Evolutionary conservation across 2,329 filamentous ascomycete genomes (phyloP), one percentile per base, ranked within the genome.

Genomic region (Penicillium sp.): DNA sequence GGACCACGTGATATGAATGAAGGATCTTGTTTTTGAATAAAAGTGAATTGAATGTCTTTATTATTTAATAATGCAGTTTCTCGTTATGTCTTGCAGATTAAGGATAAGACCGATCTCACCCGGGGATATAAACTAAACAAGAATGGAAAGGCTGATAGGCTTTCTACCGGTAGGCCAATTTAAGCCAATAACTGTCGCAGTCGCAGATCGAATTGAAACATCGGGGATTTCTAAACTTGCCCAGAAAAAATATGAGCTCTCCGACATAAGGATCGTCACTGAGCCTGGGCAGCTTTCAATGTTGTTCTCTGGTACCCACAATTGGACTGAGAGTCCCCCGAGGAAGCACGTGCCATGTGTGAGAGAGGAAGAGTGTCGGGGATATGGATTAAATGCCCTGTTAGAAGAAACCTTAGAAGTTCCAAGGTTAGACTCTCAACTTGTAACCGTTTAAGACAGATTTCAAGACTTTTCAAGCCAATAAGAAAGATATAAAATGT

Each of bases 1-100:
- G 40, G 47, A 16, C 44, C 34, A 55, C 49, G 53, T 40, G 40
- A 18, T 45, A 51, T 13, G 47, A 51, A 32, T 45, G 34, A 55
- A 39, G 26, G 16, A 55, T 39, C 1, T 31, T 45, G 9, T 31
- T 26, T 20, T 46, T 51, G 18, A 7, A 38, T 37, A 29, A 37
- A 37, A 46, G 24, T 37, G 5, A 31, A 52, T 38, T 45, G n/a
- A 42, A 13, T 16, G 14, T 24, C 5, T 43, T 42, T 10, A 11
- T 40, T 50, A 2, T n/a, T n/a, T n/a, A n/a, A n/a, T n/a, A n/a
- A n/a, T n/a, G n/a, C 1, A 11, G 39, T 51, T 20, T 35, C 13
- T 29, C n/a, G 9, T n/a, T 34, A 14, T 39, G 6, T 18, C 16
- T 29, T 37, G 4, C 16, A 26, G 10, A 11, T 43, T 11, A n/a